phyloP scores from a whole-genome alignment of 108 stramenopile genomes.

The Cyclotella choctawhatcheeana region DNA sequence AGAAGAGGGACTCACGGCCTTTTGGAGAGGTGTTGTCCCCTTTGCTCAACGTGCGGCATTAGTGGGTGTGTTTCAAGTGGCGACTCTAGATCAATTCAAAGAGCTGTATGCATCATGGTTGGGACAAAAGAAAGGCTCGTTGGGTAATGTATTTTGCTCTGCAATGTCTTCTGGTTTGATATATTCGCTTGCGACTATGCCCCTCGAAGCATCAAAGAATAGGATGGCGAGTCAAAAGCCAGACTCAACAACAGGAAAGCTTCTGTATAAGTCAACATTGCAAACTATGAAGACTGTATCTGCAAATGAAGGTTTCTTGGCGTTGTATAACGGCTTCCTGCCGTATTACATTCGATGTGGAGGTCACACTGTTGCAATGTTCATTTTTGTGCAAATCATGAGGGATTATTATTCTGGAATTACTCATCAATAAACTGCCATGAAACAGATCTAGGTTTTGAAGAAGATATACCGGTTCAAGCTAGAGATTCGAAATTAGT shows the following conservation, averaged over 20 bases:
- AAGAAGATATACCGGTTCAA: too few relatives aligned
- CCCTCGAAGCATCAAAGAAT: constrained; percentile 93
- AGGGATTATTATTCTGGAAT: too few relatives aligned
- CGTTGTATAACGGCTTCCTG: constrained; percentile 88
- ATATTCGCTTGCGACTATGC: constrained; percentile 94
- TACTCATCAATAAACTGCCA: too few relatives aligned
- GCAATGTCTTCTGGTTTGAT: constrained; percentile 94
- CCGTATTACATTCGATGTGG: constrained; percentile 95
- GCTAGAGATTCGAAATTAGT: too few relatives aligned
- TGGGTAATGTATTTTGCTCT: constrained; percentile 88
- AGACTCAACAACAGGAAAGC: constrained; percentile 70
- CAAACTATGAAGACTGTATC: constrained; percentile 80
- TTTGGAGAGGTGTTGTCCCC: not conserved
- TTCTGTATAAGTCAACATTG: constrained; percentile 86
- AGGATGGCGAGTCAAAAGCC: constrained; percentile 93
- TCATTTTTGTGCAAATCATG: constrained; percentile 85
- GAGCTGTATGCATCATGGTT: constrained; percentile 67
- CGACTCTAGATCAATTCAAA: constrained; percentile 95
- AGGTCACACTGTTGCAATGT: constrained; percentile 96
- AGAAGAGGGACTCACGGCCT: not conserved
- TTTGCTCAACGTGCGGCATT: not conserved
- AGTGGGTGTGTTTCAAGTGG: constrained; percentile 60
- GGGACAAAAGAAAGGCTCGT: constrained; percentile 77
- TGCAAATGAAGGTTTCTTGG: constrained; percentile 76
- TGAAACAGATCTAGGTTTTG: too few relatives aligned